A percentile compares a stretch with the other conserved stretches of the same genome.
Evolutionary conservation across 176 grass and related monocot genomes (phyloP).

Genomic region (Oryza brachyantha): DNA sequence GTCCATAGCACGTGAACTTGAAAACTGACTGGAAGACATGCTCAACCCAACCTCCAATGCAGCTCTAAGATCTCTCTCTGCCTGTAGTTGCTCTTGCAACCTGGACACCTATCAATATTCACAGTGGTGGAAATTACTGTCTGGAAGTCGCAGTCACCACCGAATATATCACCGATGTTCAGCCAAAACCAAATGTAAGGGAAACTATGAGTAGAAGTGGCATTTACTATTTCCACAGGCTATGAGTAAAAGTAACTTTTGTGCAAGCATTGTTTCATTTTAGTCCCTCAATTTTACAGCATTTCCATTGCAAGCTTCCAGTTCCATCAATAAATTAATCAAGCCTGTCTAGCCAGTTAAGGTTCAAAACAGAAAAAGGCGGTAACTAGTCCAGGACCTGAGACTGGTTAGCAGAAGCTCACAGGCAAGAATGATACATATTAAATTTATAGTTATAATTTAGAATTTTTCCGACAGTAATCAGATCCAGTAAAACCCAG

Average conservation of each 20-base stretch:
- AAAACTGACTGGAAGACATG: slow-evolving; percentile 96
- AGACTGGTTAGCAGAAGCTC: not conserved
- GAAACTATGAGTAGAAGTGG: not conserved
- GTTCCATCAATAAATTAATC: slow-evolving; percentile 24
- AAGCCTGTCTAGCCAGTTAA: not conserved
- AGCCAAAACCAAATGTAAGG: not conserved
- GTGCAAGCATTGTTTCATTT: slow-evolving; percentile 2
- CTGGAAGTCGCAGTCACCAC: slow-evolving; percentile 11
- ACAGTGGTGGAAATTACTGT: slow-evolving; percentile 22
- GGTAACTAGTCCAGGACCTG: not conserved
- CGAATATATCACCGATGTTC: slow-evolving; percentile 14
- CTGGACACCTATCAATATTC: slow-evolving; percentile 71
- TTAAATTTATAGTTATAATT: not conserved
- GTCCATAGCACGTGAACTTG: slow-evolving; percentile 72
- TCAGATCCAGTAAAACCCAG: not conserved
- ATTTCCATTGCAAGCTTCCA: not conserved
- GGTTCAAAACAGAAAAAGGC: not conserved
- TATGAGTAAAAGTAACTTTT: slow-evolving; percentile 21
- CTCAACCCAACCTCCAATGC: slow-evolving; percentile 95
- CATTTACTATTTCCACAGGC: not conserved
- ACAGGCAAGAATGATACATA: not conserved
- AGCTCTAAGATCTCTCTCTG: slow-evolving; percentile 97
- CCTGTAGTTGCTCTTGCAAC: slow-evolving; percentile 98
- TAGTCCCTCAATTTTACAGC: not conserved
- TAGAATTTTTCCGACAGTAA: not conserved